phyloP scores from a whole-genome alignment of 2,329 filamentous ascomycete species.

The Biscogniauxia marginata region DNA sequence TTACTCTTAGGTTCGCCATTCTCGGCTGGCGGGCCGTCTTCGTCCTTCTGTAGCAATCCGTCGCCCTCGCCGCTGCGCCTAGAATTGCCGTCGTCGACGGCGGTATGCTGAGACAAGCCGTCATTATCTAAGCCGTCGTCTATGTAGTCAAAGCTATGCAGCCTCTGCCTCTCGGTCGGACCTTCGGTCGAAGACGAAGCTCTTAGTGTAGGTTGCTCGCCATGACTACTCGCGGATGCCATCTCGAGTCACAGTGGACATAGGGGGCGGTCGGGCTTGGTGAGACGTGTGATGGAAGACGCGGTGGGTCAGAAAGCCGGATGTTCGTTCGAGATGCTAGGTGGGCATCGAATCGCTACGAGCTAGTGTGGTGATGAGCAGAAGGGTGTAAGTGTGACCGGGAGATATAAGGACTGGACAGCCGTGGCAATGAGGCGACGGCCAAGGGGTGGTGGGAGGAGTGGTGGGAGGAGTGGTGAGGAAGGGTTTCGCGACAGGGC shows the following conservation, averaged over 20 bases:
- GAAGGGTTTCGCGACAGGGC: not conserved
- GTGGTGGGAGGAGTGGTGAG: not conserved
- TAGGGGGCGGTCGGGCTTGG: not conserved
- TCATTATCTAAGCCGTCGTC: conserved; percentile 35
- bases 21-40: conserved; percentile 28
- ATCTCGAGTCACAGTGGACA: conserved; percentile 14
- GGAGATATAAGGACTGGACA: not conserved
- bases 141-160: conserved; percentile 26
- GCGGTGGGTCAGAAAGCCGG: too few species aligned
- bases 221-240: conserved; percentile 20
- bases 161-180: conserved; percentile 35
- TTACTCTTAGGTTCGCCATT: conserved; percentile 35
- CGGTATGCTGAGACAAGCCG: conserved; percentile 30
- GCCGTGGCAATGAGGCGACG: not conserved
- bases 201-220: conserved; percentile 22
- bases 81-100: conserved; percentile 35
- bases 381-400: not conserved
- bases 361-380: not conserved
- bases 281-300: too few species aligned
- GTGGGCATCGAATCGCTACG: not conserved
- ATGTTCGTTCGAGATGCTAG: too few species aligned
- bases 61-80: conserved; percentile 41
- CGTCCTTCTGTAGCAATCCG: conserved; percentile 37
- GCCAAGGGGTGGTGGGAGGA: not conserved
- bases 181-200: conserved; percentile 36